phyloP scores from a whole-genome alignment of 2,329 filamentous ascomycete species.

The Penicillium fuscoglaucum region DNA sequence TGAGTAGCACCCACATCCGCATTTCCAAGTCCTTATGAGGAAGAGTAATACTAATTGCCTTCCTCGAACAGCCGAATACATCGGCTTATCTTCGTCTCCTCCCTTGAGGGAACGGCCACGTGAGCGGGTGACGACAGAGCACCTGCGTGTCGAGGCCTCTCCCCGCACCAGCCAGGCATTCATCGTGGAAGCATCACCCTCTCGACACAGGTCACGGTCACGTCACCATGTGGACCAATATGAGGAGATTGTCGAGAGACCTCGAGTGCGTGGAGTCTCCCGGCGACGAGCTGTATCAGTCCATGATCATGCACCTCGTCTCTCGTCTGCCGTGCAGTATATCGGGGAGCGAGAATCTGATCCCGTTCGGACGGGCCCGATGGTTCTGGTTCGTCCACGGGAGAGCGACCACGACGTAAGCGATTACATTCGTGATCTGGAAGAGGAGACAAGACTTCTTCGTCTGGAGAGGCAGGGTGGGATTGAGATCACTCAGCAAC shows the following conservation, averaged over 20 bases:
- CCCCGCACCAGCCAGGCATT: constrained; percentile 32
- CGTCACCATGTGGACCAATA: constrained; percentile 27
- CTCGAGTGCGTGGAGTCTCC: constrained; percentile 29
- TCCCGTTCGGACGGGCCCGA: constrained; percentile 45
- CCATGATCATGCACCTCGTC: constrained; percentile 38
- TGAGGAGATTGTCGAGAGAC: constrained; percentile 32
- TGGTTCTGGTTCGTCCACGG: constrained; percentile 52
- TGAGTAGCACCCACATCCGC: constrained; percentile 25
- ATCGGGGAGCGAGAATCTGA: constrained; percentile 43
- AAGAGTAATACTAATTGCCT: constrained; percentile 8
- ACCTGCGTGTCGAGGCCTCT: constrained; percentile 26
- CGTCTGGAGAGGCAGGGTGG: constrained; percentile 54
- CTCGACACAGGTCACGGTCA: constrained; percentile 24
- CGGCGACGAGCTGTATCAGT: constrained; percentile 40
- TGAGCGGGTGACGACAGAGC: constrained; percentile 31
- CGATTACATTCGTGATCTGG: constrained; percentile 69
- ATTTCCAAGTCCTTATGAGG: constrained; percentile 7
- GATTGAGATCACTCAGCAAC: constrained; percentile 32
- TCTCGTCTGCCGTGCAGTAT: constrained; percentile 36
- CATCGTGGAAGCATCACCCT: constrained; percentile 37
- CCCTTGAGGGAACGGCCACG: constrained; percentile 23
- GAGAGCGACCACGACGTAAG: constrained; percentile 65
- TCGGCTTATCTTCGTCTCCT: neutral
- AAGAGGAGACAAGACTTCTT: constrained; percentile 63
- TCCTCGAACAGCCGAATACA: constrained; percentile 25